A percentile compares a stretch with the other conserved stretches of the same genome.
phyloP scores from a whole-genome alignment of 495 filamentous ascomycete species.

The Penicillium cataractarum region DNA sequence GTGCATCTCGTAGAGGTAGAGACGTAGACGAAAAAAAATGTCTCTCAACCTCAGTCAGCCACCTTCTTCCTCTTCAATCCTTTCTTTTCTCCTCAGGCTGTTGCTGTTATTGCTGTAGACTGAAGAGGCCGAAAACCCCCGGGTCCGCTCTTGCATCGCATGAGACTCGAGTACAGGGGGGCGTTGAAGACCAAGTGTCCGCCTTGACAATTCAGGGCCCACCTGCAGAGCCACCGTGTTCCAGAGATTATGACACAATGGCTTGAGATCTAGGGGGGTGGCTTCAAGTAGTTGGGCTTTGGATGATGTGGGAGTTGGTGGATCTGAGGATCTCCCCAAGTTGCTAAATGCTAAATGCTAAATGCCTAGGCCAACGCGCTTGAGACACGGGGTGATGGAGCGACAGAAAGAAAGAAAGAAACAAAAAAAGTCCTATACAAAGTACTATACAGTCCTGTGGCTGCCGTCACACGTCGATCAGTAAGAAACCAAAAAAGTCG shows the following conservation, averaged over 20 bases:
- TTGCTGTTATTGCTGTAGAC: no score
- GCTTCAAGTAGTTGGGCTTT: background rate
- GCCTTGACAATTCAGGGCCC: background rate
- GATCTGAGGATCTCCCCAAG: constrained; percentile 25
- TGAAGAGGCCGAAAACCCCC: constrained; percentile 27
- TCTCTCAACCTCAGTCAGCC: constrained; percentile 16
- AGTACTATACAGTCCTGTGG: background rate
- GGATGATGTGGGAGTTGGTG: background rate
- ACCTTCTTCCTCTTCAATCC: background rate
- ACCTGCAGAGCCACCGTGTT: background rate
- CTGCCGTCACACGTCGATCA: constrained; percentile 22
- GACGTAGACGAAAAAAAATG: no score
- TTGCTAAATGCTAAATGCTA: constrained; percentile 10
- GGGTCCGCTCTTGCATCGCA: constrained; percentile 8
- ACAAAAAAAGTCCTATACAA: background rate
- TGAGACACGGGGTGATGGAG: background rate
- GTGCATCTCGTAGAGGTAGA: background rate
- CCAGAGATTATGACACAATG: constrained; percentile 13
- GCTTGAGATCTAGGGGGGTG: background rate
- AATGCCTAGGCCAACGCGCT: background rate
- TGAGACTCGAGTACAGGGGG: background rate
- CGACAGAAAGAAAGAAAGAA: background rate
- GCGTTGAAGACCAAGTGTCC: no score
- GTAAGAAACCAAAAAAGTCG: background rate
- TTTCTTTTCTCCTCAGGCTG: background rate